A percentile compares a stretch with the other conserved stretches of the same genome.
These are phyloP conservation scores for Epichloe glyceriae DNA, from an alignment of 2,329 filamentous ascomycete species.

Conservation along the genomic window DNA sequence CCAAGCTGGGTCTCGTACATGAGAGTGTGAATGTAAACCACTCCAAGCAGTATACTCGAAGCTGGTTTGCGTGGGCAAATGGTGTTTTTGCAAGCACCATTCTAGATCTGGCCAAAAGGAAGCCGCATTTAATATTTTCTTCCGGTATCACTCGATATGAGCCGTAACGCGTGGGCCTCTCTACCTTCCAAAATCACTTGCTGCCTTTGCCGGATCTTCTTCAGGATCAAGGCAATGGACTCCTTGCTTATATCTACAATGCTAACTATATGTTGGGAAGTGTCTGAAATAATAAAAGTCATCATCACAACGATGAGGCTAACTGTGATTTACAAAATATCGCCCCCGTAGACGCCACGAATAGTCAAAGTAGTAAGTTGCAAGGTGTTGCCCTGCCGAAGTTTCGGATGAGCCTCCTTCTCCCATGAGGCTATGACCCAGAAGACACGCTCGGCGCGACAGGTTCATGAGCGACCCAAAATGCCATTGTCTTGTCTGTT, in stretches of 20 bases:
- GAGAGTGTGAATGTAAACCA: constrained; percentile 80
- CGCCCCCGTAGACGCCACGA: no score
- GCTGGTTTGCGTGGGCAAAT: constrained; percentile 98
- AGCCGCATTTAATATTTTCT: constrained; percentile 77
- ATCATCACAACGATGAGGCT: not conserved
- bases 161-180: constrained; percentile 19
- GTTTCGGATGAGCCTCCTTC: no score
- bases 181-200: not conserved
- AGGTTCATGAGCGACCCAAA: no score
- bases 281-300: not conserved
- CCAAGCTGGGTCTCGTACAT: constrained; percentile 69
- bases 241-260: not conserved
- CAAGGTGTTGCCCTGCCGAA: no score
- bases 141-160: constrained; percentile 46
- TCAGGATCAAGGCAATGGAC: not conserved
- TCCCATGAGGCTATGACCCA: no score
- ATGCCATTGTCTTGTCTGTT: no score
- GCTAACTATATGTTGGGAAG: not conserved
- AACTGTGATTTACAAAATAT: not conserved
- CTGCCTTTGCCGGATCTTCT: no score
- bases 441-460: no score
- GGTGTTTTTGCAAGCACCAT: constrained; percentile 91
- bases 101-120: constrained; percentile 74
- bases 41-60: constrained; percentile 58
- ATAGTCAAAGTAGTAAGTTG: no score